Evolutionary conservation across 2,329 filamentous ascomycete genomes (phyloP).

Genomic region (Mycogone perniciosa): DNA sequence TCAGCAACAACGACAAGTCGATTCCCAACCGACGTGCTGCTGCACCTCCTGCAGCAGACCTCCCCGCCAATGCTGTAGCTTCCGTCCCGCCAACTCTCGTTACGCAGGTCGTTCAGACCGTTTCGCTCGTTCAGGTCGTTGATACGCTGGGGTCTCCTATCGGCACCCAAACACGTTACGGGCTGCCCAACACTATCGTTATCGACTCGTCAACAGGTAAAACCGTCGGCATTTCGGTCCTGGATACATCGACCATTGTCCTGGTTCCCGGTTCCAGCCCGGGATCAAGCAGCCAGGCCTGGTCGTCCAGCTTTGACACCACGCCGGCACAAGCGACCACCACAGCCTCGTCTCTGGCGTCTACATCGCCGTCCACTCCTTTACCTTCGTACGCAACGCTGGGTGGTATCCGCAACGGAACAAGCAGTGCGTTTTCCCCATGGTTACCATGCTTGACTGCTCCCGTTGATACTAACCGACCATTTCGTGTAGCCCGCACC

Average conservation of each 20-base stretch:
- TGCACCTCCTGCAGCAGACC: slow-evolving; percentile 15
- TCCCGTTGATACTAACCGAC: neutral
- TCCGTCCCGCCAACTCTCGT: slow-evolving; percentile 23
- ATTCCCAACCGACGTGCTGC: slow-evolving; percentile 10
- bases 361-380: slow-evolving; percentile 26
- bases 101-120: slow-evolving; percentile 46
- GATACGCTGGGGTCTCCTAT: slow-evolving; percentile 42
- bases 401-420: slow-evolving; percentile 18
- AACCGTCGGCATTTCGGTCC: slow-evolving; percentile 29
- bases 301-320: neutral
- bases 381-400: slow-evolving; percentile 15
- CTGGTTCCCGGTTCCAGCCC: slow-evolving; percentile 6
- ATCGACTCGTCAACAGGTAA: slow-evolving; percentile 30
- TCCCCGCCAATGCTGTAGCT: slow-evolving; percentile 5
- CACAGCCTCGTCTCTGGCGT: slow-evolving; percentile 6
- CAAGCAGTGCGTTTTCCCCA: slow-evolving; percentile 15
- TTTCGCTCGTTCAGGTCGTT: slow-evolving; percentile 49
- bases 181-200: slow-evolving; percentile 33
- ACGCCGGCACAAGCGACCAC: neutral
- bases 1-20: slow-evolving; percentile 2
- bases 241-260: slow-evolving; percentile 14
- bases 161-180: slow-evolving; percentile 37
- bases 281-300: neutral
- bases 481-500: neutral
- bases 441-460: neutral